Percentiles rank a stretch among this genome's conserved stretches.
Evolutionary conservation across 2,329 filamentous ascomycete species (phyloP).

Genomic region (Curvularia sp.): DNA sequence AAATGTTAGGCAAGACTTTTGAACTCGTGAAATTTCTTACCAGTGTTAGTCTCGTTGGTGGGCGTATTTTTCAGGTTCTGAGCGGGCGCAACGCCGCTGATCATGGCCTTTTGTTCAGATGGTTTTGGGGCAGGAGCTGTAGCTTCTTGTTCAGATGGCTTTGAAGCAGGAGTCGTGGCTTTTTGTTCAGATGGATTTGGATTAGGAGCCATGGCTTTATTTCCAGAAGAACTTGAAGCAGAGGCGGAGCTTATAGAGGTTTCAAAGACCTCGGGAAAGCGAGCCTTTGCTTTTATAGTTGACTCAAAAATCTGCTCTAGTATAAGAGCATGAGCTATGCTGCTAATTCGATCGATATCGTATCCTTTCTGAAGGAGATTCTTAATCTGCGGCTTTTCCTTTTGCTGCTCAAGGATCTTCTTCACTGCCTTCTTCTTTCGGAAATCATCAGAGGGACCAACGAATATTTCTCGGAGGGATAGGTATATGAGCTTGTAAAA

Average conservation of each 20-base stretch:
- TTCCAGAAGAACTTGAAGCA: not conserved
- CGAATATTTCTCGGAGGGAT: not conserved
- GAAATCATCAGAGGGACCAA: not conserved
- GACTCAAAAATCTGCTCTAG: constrained; percentile 4
- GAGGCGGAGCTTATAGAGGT: not conserved
- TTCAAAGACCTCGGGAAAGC: not conserved
- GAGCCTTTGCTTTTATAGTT: not conserved
- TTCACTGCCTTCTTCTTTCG: not conserved
- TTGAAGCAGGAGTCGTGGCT: not conserved
- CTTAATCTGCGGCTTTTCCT: not conserved
- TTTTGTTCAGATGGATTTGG: too few species aligned
- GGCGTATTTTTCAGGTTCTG: not conserved
- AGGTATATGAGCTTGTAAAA: constrained; percentile 2
- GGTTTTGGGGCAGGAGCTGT: not conserved
- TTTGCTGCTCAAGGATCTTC: not conserved
- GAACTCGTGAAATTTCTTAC: not conserved
- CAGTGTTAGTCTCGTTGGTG: too few species aligned
- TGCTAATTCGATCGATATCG: not conserved
- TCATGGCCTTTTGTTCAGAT: not conserved
- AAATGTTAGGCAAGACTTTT: not conserved
- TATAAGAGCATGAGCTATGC: not conserved
- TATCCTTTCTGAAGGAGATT: not conserved
- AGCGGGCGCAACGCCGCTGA: not conserved
- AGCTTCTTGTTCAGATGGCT: too few species aligned
- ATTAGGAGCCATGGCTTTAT: too few species aligned